Conservation (phyloP, 192 early-diverging fungal species). For the Coemansia sp. region DNA sequence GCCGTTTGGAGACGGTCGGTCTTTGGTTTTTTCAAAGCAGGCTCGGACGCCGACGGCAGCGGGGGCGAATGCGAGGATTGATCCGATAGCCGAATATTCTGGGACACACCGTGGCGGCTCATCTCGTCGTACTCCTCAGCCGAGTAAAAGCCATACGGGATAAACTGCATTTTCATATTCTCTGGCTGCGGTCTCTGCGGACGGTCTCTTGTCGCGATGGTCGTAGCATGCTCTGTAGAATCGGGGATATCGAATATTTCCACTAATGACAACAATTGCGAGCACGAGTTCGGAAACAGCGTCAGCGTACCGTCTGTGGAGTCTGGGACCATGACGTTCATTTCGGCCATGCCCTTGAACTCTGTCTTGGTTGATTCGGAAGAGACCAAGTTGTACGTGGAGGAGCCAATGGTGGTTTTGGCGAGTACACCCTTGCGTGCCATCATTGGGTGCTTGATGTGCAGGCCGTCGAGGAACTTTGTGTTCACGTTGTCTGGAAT, state of each 20-base stretch:
- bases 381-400: conserved; percentile 29
- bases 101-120: background rate
- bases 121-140: conserved; percentile 41
- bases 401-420: conserved; percentile 11
- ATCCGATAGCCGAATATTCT: background rate
- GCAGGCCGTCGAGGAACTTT: conserved; percentile 34
- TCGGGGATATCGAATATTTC: conserved; percentile 42
- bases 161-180: conserved; percentile 48
- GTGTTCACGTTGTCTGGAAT: conserved; percentile 40
- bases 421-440: conserved; percentile 27
- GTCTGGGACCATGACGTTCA: conserved; percentile 47
- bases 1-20: background rate
- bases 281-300: conserved; percentile 27
- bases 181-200: conserved; percentile 37
- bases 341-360: conserved; percentile 45
- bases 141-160: conserved; percentile 52
- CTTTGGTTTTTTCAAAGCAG: background rate
- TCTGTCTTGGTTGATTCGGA: conserved; percentile 17
- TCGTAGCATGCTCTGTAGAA: conserved; percentile 15
- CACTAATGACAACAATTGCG: conserved; percentile 30
- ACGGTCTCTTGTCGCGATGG: conserved; percentile 18
- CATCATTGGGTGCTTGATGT: conserved; percentile 36
- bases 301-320: conserved; percentile 24
- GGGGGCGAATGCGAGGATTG: background rate
- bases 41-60: background rate